Evolutionary conservation across 768 basidiomycete genomes (phyloP), one percentile per base, ranked within the genome.

Genomic region (Solioccasus polychromus): DNA sequence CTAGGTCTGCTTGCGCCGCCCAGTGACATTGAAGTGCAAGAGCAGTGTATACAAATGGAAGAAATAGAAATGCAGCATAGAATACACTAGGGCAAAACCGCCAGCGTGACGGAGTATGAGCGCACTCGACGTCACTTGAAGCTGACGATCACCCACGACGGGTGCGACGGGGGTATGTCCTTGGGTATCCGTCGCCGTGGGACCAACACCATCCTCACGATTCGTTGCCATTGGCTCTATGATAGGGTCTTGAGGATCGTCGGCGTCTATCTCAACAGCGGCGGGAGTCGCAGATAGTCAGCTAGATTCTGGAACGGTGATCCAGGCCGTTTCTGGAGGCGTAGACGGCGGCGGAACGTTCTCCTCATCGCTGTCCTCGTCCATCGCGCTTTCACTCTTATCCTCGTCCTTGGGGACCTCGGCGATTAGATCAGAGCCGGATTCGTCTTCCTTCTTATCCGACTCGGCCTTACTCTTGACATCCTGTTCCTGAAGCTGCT

Each of bases 401-500:
- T 61, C 57, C 17, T 64, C 63, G 35, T 66, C 55, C 47, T 52
- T 64, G 44, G 54, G 30, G 11, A 17, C 18, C 25, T 58, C 57
- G 23, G 34, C 20, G 3, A 12, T 39, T 10, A 53, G 23, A 15
- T 34, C 22, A 29, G 46, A n/a, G 11, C 36, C 5, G 31, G 44
- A 55, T 42, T 67, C 68, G 17, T 68, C 66, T 47, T 71, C 74
- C 47, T 70, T 72, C 58, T 78, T 73, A 41, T 73, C 66, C 39
- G 69, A 67, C 40, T 71, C 67, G 34, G 66, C 57, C 64, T 75
- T 74, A 51, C 63, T 70, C 55, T 68, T 77, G 42, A 71, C 68
- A 64, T 80, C 80, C 59, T 78, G 79, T 51, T 64, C 73, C 52
- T 79, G 76, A 14, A 73, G 72, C 29, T 76, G 68, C 45, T 71